A percentile compares a stretch with the other conserved stretches of the same genome.
phyloP scores from a whole-genome alignment of 108 stramenopile genomes.

The Cafeteria roenbergensis region DNA sequence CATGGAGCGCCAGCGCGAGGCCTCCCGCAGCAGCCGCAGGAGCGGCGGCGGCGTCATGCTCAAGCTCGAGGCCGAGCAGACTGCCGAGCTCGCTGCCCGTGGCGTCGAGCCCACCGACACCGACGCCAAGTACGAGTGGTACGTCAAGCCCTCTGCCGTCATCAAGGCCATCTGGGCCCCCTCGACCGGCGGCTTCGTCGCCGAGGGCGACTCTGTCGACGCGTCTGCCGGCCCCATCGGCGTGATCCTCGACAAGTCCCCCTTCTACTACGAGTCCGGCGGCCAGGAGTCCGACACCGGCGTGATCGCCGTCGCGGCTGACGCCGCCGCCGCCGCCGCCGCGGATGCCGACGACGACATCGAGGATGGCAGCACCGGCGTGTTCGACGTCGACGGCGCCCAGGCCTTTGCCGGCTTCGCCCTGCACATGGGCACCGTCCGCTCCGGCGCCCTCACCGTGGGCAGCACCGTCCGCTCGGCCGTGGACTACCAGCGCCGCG shows the following conservation, averaged over 20 bases:
- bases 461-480: conserved; percentile 61
- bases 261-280: conserved; percentile 90
- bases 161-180: conserved; percentile 68
- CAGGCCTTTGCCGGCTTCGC: conserved; percentile 79
- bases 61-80: conserved; percentile 91
- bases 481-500: conserved; percentile 90
- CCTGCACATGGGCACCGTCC: conserved; percentile 58
- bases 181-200: conserved; percentile 45
- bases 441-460: conserved; percentile 52
- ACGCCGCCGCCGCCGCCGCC: conserved; percentile 71
- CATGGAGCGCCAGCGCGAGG: conserved; percentile 72
- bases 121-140: conserved; percentile 72
- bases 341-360: conserved; percentile 44
- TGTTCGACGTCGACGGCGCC: conserved; percentile 62
- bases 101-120: conserved; percentile 64
- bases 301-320: conserved; percentile 41
- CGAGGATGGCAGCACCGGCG: conserved; percentile 11
- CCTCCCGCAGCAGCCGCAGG: conserved; percentile 53
- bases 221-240: conserved; percentile 54
- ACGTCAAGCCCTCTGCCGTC: conserved; percentile 55
- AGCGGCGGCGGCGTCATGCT: conserved; percentile 74
- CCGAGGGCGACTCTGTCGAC: conserved; percentile 61
- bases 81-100: conserved; percentile 59
- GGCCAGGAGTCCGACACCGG: conserved; percentile 90
- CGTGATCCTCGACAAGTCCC: conserved; percentile 71